Base-by-base conservation (phyloP, 2,329 filamentous ascomycete genomes). In the Fusarium coffeatum region DNA sequence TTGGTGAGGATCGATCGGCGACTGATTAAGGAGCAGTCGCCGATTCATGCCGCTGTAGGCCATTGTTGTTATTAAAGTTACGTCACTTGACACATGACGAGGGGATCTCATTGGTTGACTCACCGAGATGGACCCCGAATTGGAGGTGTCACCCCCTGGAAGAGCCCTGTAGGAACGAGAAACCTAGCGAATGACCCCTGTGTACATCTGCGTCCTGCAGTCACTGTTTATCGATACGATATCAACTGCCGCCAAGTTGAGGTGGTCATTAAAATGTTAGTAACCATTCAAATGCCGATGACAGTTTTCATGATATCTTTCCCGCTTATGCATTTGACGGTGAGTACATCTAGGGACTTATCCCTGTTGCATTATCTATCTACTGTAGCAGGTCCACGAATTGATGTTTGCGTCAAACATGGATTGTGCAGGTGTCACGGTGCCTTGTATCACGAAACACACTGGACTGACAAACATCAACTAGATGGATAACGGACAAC, bases 21-120 rank as follows among this genome's bases (percentile, higher is more conserved):
- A 67, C 42, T 46, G 43, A 53, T 46, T 46, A 41, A 18, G 25
- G 27, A 27, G 45, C 43, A 69, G 55, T 70, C 59, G 67, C 71
- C 72, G 72, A 74, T 42, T 67, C 43, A 65, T 65, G 65, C 61
- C 69, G 54, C 42, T 47, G 60, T 45, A 72, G 72, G 60, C 61
- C 57, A 27, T 25, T 41, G 23, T 16, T 51, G 25, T 47, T 57
- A 53, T 43, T 49, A 37, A 40, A 45, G 47, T 66, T 69, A 71
- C 68, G 59, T 71, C 68, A 71, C 30, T 59, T 60, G 51, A 65
- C 45, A 46, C 22, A 41, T 15, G 1, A 13, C 15, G 1, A 13
- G 1, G 0, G 1, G 1, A 2, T 2, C 1, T 28, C 7, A 71
- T 71, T 71, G 68, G 68, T 11, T 27, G 12, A 8, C n/a, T 42